phyloP scores from a whole-genome alignment of 2,329 filamentous ascomycete species.

The Tolypocladium capitatum region DNA sequence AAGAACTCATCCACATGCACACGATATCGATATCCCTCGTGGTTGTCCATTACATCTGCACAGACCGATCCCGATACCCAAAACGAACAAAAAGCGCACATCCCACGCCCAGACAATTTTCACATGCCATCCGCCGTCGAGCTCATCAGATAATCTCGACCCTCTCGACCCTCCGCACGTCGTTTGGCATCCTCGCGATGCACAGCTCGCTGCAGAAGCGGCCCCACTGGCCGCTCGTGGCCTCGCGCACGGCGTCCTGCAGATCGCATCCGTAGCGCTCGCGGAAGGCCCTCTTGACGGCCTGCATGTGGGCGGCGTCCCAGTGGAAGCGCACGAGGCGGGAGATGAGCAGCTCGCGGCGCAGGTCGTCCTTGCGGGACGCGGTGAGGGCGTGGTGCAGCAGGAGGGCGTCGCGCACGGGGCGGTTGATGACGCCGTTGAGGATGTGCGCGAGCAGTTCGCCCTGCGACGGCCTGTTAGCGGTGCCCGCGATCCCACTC shows the following conservation, averaged over 20 bases:
- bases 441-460: conserved; percentile 91
- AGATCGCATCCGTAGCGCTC: conserved; percentile 64
- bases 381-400: conserved; percentile 79
- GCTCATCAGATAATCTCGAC: conserved; percentile 4
- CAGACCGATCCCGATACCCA: background rate
- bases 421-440: conserved; percentile 91
- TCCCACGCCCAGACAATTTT: background rate
- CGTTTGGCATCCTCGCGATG: conserved; percentile 46
- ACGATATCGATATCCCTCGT: background rate
- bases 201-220: conserved; percentile 62
- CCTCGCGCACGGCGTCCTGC: conserved; percentile 65
- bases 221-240: conserved; percentile 64
- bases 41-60: background rate
- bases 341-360: conserved; percentile 78
- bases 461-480: conserved; percentile 41
- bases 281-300: conserved; percentile 67
- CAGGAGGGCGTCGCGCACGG: conserved; percentile 81
- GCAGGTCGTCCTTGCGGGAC: conserved; percentile 54
- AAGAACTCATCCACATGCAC: background rate
- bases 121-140: background rate
- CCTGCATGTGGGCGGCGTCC: conserved; percentile 71
- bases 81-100: background rate
- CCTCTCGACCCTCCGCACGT: conserved; percentile 36
- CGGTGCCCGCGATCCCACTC: background rate
- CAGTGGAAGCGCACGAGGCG: conserved; percentile 83